phyloP scores from a whole-genome alignment of 1,139 yeast genomes.

The Oligophagozyma castellii region DNA sequence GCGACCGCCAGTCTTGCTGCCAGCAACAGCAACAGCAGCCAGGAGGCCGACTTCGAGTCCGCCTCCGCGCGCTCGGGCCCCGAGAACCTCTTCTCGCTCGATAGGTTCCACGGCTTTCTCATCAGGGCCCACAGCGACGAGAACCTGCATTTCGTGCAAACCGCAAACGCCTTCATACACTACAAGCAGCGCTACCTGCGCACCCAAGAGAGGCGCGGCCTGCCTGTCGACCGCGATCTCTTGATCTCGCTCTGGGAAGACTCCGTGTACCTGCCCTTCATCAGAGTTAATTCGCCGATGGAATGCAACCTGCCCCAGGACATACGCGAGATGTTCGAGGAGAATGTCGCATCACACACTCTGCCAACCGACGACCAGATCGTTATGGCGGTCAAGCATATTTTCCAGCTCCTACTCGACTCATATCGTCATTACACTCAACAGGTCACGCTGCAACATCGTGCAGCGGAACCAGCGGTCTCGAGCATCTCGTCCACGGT shows the following conservation, averaged over 20 bases:
- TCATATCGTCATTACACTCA: slow-evolving; percentile 13
- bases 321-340: slow-evolving; percentile 14
- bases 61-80: too few species aligned
- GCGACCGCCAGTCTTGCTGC: too few species aligned
- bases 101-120: slow-evolving; percentile 15
- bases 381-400: slow-evolving; percentile 16
- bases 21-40: too few species aligned
- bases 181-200: too few species aligned
- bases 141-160: slow-evolving; percentile 17
- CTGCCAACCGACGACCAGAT: slow-evolving; percentile 13
- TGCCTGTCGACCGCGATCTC: too few species aligned
- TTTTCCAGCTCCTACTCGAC: slow-evolving; percentile 16
- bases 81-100: slow-evolving; percentile 7
- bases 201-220: too few species aligned
- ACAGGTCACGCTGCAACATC: too few species aligned
- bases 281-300: slow-evolving; percentile 16
- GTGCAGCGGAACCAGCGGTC: too few species aligned
- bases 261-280: slow-evolving; percentile 13
- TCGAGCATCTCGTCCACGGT: too few species aligned
- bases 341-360: slow-evolving; percentile 6
- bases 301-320: slow-evolving; percentile 23
- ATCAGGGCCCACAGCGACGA: slow-evolving; percentile 21
- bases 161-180: slow-evolving; percentile 4
- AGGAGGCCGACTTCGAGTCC: too few species aligned
- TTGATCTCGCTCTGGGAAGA: slow-evolving; percentile 14